These are phyloP conservation scores for Spiraea crenata DNA, from an alignment of 331 rosid species.

Conservation along the genomic window DNA sequence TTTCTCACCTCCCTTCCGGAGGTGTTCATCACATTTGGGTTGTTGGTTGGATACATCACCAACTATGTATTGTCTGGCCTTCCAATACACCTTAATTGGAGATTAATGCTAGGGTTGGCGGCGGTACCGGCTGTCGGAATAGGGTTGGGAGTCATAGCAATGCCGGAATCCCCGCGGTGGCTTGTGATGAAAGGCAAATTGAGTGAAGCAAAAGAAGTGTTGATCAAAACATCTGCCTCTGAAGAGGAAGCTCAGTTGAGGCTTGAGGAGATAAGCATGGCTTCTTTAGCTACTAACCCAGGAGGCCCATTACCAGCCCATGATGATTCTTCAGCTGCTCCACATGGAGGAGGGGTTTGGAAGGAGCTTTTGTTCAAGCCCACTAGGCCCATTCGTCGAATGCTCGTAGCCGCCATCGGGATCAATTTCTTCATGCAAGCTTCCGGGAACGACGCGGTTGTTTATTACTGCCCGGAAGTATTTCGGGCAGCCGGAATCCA, in stretches of 20 bases:
- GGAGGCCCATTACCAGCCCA: background rate
- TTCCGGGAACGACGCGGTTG: constrained; percentile 84
- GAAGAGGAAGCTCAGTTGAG: constrained; percentile 46
- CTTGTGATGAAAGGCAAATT: constrained; percentile 49
- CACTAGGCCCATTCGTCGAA: constrained; percentile 42
- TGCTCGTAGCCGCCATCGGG: constrained; percentile 65
- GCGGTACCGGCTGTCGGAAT: constrained; percentile 39
- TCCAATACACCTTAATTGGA: constrained; percentile 37
- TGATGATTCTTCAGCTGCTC: background rate
- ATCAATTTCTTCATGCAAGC: constrained; percentile 89
- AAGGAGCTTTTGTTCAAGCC: constrained; percentile 57
- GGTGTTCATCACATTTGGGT: constrained; percentile 51
- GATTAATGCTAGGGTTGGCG: constrained; percentile 58
- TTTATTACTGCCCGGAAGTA: constrained; percentile 70
- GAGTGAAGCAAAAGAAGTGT: constrained; percentile 37
- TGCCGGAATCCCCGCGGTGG: constrained; percentile 77
- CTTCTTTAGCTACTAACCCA: constrained; percentile 7
- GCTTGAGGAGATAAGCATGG: constrained; percentile 38
- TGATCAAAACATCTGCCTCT: constrained; percentile 25
- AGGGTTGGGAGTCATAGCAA: constrained; percentile 34
- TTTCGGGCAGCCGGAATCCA: constrained; percentile 67
- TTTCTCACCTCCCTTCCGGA: constrained; percentile 62
- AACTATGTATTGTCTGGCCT: constrained; percentile 44
- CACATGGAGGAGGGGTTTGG: constrained; percentile 59
- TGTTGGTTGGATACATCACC: constrained; percentile 48